Conservation (phyloP, 257 asterid species). For the Catharanthus roseus region DNA sequence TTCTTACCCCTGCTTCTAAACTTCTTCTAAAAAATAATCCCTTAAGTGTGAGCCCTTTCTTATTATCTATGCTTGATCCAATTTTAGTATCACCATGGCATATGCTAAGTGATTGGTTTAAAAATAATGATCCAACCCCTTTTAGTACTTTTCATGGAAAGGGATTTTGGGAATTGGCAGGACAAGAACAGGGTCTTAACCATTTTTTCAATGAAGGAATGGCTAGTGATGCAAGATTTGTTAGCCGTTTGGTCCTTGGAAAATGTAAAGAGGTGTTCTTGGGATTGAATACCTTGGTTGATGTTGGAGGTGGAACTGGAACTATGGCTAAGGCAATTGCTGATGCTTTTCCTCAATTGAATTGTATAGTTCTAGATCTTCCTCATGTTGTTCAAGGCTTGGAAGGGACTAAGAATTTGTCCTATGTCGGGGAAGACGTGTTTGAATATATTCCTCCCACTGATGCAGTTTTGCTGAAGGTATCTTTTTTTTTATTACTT, state of each 20-base stretch:
- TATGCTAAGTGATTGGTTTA: constrained; percentile 25
- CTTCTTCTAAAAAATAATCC: too few relatives aligned
- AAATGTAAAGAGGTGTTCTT: constrained; percentile 3
- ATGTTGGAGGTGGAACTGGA: constrained; percentile 20
- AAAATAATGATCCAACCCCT: too few relatives aligned
- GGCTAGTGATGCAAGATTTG: constrained; percentile 30
- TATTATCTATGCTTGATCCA: constrained; percentile 7
- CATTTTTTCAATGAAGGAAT: constrained; percentile 23
- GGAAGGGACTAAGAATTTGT: constrained; percentile 15
- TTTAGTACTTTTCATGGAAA: constrained; percentile 18
- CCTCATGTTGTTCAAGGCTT: constrained; percentile 10
- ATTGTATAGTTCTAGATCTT: too few relatives aligned
- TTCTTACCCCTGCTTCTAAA: too few relatives aligned
- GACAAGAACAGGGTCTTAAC: constrained; percentile 16
- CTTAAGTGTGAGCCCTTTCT: not conserved
- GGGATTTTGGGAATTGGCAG: constrained; percentile 15
- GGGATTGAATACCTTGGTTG: constrained; percentile 14
- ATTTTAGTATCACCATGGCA: constrained; percentile 14
- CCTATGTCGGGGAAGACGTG: constrained; percentile 15
- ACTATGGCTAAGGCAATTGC: constrained; percentile 15
- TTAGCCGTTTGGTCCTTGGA: not conserved
- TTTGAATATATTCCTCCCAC: constrained; percentile 14
- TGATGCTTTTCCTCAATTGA: not conserved
- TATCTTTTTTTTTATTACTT: too few relatives aligned
- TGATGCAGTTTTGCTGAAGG: constrained; percentile 22